These are phyloP conservation scores for Saitozyma podzolica DNA, from an alignment of 768 basidiomycete genomes.

Conservation along the genomic window DNA sequence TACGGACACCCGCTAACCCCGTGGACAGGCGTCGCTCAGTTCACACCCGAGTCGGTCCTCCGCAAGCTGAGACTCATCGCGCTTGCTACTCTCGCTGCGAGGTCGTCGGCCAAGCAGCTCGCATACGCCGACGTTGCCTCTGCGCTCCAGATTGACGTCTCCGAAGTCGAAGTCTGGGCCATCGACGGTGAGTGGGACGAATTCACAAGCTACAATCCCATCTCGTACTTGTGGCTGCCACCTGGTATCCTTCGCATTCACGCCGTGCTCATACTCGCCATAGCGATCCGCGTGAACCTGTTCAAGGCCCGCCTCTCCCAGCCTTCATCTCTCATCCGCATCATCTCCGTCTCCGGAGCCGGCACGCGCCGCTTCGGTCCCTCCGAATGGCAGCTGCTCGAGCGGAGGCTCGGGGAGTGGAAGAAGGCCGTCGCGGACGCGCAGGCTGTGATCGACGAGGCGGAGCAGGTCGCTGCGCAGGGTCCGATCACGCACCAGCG, in stretches of 20 bases:
- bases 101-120: slow-evolving; percentile 28
- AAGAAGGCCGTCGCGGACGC: slow-evolving; percentile 45
- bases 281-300: slow-evolving; percentile 47
- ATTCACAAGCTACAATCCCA: background rate
- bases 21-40: slow-evolving; percentile 24
- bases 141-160: slow-evolving; percentile 34
- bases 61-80: slow-evolving; percentile 48
- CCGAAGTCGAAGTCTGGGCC: slow-evolving; percentile 50
- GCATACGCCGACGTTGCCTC: slow-evolving; percentile 37
- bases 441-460: slow-evolving; percentile 41
- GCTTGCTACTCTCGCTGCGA: slow-evolving; percentile 36
- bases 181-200: slow-evolving; percentile 43
- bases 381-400: slow-evolving; percentile 46
- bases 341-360: slow-evolving; percentile 35
- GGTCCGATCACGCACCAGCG: slow-evolving; percentile 20
- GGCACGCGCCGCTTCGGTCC: slow-evolving; percentile 31
- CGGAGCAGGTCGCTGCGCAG: slow-evolving; percentile 34
- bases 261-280: background rate
- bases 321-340: slow-evolving; percentile 41
- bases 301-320: slow-evolving; percentile 48
- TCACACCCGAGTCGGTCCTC: slow-evolving; percentile 35
- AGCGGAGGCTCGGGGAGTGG: slow-evolving; percentile 46
- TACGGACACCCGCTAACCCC: background rate
- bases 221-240: background rate
- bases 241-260: too few species aligned